A percentile compares a stretch with the other conserved stretches of the same genome.
phyloP scores from a whole-genome alignment of 768 basidiomycete species.

The Pleurotus eryngii region DNA sequence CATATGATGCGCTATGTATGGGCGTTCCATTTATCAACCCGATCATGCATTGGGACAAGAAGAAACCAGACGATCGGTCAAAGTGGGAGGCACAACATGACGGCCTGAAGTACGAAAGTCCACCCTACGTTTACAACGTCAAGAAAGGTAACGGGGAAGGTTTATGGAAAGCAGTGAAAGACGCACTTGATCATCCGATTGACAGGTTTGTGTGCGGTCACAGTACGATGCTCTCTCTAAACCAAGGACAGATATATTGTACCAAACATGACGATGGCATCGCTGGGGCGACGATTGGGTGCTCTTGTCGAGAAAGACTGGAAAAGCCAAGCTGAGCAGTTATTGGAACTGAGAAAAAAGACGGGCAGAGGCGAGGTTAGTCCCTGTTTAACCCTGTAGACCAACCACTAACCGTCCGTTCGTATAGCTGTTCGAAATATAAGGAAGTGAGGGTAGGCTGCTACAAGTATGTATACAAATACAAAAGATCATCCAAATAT shows the following conservation, averaged over 20 bases:
- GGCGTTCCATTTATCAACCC: constrained; percentile 37
- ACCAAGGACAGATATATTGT: constrained; percentile 22
- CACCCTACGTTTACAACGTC: constrained; percentile 34
- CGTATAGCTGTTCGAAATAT: background rate
- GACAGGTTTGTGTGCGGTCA: no score
- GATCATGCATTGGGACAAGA: constrained; percentile 23
- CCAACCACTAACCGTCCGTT: background rate
- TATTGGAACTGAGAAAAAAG: background rate
- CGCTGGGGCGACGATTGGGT: constrained; percentile 21
- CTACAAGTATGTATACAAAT: background rate
- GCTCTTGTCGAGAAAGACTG: constrained; percentile 29
- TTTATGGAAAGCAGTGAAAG: constrained; percentile 24
- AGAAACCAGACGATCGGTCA: constrained; percentile 21
- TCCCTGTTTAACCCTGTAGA: background rate
- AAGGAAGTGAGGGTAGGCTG: background rate
- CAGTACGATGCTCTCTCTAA: no score
- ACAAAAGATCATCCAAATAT: background rate
- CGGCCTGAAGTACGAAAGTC: constrained; percentile 20
- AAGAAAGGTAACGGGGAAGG: constrained; percentile 22
- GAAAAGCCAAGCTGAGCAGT: constrained; percentile 18
- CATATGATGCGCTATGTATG: constrained; percentile 31
- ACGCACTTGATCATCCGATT: constrained; percentile 25
- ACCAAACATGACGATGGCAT: constrained; percentile 25
- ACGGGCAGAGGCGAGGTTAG: constrained; percentile 2
- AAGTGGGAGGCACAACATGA: constrained; percentile 30